Evolutionary conservation across 2,329 filamentous ascomycete species (phyloP), one percentile per base, ranked within the genome.

Genomic region (Chrysoporthe deuterocubensis): DNA sequence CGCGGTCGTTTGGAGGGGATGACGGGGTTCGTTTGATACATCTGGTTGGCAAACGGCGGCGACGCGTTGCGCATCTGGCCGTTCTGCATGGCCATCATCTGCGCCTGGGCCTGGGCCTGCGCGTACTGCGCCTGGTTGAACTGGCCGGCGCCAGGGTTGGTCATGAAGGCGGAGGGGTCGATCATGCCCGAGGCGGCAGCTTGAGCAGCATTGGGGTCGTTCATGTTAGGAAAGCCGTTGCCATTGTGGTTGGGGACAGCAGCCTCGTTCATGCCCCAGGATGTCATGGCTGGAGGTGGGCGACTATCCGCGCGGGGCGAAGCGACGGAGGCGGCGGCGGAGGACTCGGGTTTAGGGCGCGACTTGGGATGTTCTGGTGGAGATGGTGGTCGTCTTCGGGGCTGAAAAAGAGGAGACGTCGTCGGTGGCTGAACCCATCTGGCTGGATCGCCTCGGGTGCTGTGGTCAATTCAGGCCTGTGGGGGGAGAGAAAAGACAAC

Each of bases 1-100:
- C 92, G 88, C 65, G 92, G 87, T 75, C 96, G 89, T 81, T 98
- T 99, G 32, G 94, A 95, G 68, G 95, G 95, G 73, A 97, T 90
- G 75, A 97, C 89, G 60, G 91, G 86, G 80, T 92, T 95, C 73
- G 93, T 93, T 77, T 94, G 91, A 82, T 95, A 96, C 75, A 88
- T 87, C 70, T 91, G 87, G 75, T 92, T 92, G 75, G 91, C 87
- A 78, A 92, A 95, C 68, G 89, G 89, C 57, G 92, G 92, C 65
- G 93, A 94, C 70, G 89, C 89, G 80, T 93, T 94, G 84, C 93
- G 92, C 84, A 92, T 90, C 75, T 85, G 88, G 81, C 92, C 91
- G 82, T 95, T 96, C 78, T 92, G 92, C 87, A 95, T 91, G 76
- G 79, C 82, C 69, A 82, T 80, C 80, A 87, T 84, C 77, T 87